Conservation (phyloP, 2,329 filamentous ascomycete species). For the Xylariaceae sp. region DNA sequence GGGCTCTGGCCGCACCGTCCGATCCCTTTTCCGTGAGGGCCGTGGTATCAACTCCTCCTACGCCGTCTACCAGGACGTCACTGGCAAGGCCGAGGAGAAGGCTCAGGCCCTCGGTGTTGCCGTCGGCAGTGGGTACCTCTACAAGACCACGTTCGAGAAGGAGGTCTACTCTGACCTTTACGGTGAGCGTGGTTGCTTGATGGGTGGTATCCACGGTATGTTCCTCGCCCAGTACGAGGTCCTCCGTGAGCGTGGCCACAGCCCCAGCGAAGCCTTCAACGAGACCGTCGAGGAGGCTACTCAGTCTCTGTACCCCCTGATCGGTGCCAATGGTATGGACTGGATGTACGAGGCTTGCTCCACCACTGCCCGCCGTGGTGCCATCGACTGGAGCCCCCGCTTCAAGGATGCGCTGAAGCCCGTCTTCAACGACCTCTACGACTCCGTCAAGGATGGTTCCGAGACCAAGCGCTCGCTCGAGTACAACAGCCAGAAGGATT, state of each 20-base stretch:
- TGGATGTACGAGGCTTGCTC: slow-evolving; percentile 99
- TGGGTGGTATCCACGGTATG: slow-evolving; percentile 99
- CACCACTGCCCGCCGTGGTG: slow-evolving; percentile 94
- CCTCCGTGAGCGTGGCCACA: slow-evolving; percentile 96
- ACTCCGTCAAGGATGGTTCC: slow-evolving; percentile 82
- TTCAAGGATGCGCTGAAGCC: slow-evolving; percentile 99
- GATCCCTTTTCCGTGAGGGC: slow-evolving; percentile 97
- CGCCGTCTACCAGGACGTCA: slow-evolving; percentile 97
- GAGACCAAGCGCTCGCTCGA: slow-evolving; percentile 97
- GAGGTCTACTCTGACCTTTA: slow-evolving; percentile 99
- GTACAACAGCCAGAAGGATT: slow-evolving; percentile 94
- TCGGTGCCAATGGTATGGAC: slow-evolving; percentile 97
- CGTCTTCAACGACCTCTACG: slow-evolving; percentile 96
- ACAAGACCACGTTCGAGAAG: slow-evolving; percentile 99
- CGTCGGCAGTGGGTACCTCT: slow-evolving; percentile 96
- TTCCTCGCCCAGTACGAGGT: slow-evolving; percentile 99
- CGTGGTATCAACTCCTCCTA: slow-evolving; percentile 99
- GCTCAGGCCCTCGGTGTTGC: slow-evolving; percentile 94
- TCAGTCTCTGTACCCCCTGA: slow-evolving; percentile 95
- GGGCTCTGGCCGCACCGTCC: slow-evolving; percentile 97
- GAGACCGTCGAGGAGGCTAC: slow-evolving; percentile 99
- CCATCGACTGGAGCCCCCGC: slow-evolving; percentile 94
- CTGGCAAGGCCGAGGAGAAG: slow-evolving; percentile 97
- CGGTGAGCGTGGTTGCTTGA: slow-evolving; percentile 98
- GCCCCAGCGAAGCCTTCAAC: slow-evolving; percentile 98